Base-by-base conservation (phyloP, 1,284 basidiomycete species). In the Irpex rosettiformis region DNA sequence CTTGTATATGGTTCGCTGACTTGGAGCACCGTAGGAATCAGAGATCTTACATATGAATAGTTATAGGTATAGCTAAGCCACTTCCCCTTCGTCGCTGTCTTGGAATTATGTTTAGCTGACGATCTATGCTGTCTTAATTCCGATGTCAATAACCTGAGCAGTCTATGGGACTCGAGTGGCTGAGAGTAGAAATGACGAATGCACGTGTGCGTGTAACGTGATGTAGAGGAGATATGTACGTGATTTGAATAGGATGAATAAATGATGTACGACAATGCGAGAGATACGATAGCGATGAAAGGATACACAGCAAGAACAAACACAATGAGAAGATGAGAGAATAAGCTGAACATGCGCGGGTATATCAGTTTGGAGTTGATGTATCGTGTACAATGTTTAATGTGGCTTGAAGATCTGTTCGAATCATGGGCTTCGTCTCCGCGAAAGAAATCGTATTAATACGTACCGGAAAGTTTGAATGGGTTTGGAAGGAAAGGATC, bases 401-500 rank as follows among this genome's bases (percentile, higher is more conserved):
- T 25, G 51, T 54, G 4, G 43, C 29, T 30, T 55, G 47, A 4
- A 62, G 40, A 55, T 62, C 61, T 62, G 56, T n/a, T 24, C n/a
- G 24, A 29, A 43, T 16, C 48, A 33, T 5, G 45, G 18, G 22
- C 3, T n/a, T 37, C 21, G 33, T 3, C 10, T 3, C 18, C 7
- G 40, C 21, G 16, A 24, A 54, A 16, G 5, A 48, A 25, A n/a
- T 11, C 16, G 48, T 16, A 54, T 28, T 25, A 7, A 7, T n/a
- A 63, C 62, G 6, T 55, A 71, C 70, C 67, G 37, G 56, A 53
- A 58, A 71, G 54, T 52, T 63, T 67, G 33, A 71, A 61, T 18
- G 70, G 70, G 63, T 71, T 71, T 1, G 69, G 67, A 47, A 71
- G 54, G 60, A 71, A 71, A 42, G 65, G 61, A 37, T 71, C 68